These are phyloP conservation scores for Termitomyces sp. DNA, from an alignment of 768 basidiomycete genomes.

Conservation along the genomic window DNA sequence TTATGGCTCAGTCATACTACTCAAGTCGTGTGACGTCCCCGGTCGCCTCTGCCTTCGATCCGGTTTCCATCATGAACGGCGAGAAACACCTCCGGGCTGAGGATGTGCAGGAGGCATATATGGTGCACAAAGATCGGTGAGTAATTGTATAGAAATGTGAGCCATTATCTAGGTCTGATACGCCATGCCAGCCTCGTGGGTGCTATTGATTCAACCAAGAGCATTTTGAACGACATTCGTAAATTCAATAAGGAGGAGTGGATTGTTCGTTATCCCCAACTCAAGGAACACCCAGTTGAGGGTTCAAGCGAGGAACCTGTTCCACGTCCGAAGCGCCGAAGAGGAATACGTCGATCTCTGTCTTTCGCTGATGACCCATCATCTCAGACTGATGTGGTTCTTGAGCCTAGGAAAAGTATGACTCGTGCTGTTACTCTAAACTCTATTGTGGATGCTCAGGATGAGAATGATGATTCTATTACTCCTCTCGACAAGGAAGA, in stretches of 20 bases:
- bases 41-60: slow-evolving; percentile 25
- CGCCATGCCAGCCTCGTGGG: slow-evolving; percentile 50
- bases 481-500: slow-evolving; percentile 23
- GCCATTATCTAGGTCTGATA: slow-evolving; percentile 2
- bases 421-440: slow-evolving; percentile 56
- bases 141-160: slow-evolving; percentile 17
- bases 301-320: slow-evolving; percentile 20
- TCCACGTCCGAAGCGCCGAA: slow-evolving; percentile 28
- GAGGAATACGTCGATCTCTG: slow-evolving; percentile 55
- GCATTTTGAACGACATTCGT: slow-evolving; percentile 63
- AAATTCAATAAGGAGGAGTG: slow-evolving; percentile 83
- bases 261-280: slow-evolving; percentile 84
- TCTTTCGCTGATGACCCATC: slow-evolving; percentile 83
- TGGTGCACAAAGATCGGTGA: slow-evolving; percentile 72
- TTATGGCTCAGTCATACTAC: slow-evolving; percentile 39
- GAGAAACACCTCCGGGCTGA: slow-evolving; percentile 52
- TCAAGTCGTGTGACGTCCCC: slow-evolving; percentile 30
- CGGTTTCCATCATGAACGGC: slow-evolving; percentile 23
- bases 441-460: slow-evolving; percentile 41
- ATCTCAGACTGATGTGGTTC: slow-evolving; percentile 58
- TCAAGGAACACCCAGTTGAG: slow-evolving; percentile 39
- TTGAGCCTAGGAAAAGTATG: slow-evolving; percentile 43
- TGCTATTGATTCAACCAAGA: slow-evolving; percentile 70
- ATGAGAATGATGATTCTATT: slow-evolving; percentile 22
- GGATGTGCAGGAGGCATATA: slow-evolving; percentile 71